These are phyloP conservation scores for Rubia tinctorum DNA, from an alignment of 305 asterid species.

Conservation along the genomic window DNA sequence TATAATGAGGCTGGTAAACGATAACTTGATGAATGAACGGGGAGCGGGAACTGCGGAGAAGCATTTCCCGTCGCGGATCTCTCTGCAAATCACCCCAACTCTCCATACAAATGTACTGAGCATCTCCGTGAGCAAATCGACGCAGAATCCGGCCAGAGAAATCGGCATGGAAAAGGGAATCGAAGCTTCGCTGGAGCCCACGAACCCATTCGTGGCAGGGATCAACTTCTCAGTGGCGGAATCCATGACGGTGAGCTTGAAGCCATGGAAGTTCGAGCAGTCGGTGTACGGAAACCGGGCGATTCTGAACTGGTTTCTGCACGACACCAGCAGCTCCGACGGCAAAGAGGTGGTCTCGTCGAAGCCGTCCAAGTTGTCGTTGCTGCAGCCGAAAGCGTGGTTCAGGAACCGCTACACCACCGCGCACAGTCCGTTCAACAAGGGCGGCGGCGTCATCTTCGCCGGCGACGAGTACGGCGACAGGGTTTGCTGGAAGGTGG, in stretches of 20 bases:
- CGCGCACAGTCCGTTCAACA: conserved; percentile 60
- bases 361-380: conserved; percentile 58
- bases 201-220: conserved; percentile 40
- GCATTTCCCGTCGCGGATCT: conserved; percentile 81
- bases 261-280: conserved; percentile 91
- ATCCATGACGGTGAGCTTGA: conserved; percentile 45
- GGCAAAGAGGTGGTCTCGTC: conserved; percentile 86
- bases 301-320: conserved; percentile 68
- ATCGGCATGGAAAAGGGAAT: conserved; percentile 56
- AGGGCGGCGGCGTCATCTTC: conserved; percentile 77
- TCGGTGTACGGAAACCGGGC: conserved; percentile 61
- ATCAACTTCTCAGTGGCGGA: conserved; percentile 62
- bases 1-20: conserved; percentile 53
- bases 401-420: conserved; percentile 73
- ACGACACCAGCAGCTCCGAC: conserved; percentile 43
- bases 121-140: conserved; percentile 68
- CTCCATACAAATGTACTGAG: conserved; percentile 55
- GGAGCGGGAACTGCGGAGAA: conserved; percentile 76
- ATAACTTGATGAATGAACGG: conserved; percentile 50
- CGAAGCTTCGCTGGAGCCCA: conserved; percentile 75
- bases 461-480: conserved; percentile 95
- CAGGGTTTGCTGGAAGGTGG: conserved; percentile 77
- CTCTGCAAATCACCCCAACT: conserved; percentile 62
- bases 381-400: conserved; percentile 76
- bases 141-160: conserved; percentile 58